Conservation (phyloP, 768 basidiomycete genomes). For the Floccularia luteovirens region DNA sequence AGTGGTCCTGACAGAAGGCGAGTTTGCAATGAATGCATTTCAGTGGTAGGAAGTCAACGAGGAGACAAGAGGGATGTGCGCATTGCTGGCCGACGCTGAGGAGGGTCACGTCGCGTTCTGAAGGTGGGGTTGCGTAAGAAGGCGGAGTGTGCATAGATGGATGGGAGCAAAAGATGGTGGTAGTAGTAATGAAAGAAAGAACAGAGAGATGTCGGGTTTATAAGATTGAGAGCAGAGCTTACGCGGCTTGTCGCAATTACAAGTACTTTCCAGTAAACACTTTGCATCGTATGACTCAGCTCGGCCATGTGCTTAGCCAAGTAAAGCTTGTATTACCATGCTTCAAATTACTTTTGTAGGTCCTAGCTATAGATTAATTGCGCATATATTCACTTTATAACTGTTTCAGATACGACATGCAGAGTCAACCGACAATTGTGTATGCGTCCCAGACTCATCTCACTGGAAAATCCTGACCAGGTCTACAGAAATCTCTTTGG, state of each 20-base stretch:
- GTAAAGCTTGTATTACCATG: no score
- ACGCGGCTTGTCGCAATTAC: no score
- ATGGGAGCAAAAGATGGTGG: constrained; percentile 6
- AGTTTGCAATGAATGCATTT: constrained; percentile 74
- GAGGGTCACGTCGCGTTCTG: constrained; percentile 45
- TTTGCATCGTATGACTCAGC: no score
- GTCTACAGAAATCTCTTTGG: constrained; percentile 39
- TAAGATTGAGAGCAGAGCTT: no score
- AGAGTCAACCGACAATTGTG: constrained; percentile 72
- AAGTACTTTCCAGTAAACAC: no score
- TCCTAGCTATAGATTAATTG: no score
- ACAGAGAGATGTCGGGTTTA: no score
- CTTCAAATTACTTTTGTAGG: no score
- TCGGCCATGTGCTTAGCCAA: no score
- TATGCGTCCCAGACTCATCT: constrained; percentile 17
- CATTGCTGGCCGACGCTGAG: constrained; percentile 69
- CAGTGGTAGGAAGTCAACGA: constrained; percentile 83
- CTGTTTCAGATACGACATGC: constrained; percentile 59
- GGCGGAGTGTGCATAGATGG: constrained; percentile 6
- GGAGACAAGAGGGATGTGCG: constrained; percentile 52
- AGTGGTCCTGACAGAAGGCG: constrained; percentile 76
- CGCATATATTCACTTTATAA: no score
- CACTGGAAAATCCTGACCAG: constrained; percentile 4
- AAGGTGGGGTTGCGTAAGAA: constrained; percentile 11
- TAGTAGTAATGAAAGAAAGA: no score